These are phyloP conservation scores for Cyclostephanos tholiformis DNA, from an alignment of 108 stramenopile genomes.

Conservation along the genomic window DNA sequence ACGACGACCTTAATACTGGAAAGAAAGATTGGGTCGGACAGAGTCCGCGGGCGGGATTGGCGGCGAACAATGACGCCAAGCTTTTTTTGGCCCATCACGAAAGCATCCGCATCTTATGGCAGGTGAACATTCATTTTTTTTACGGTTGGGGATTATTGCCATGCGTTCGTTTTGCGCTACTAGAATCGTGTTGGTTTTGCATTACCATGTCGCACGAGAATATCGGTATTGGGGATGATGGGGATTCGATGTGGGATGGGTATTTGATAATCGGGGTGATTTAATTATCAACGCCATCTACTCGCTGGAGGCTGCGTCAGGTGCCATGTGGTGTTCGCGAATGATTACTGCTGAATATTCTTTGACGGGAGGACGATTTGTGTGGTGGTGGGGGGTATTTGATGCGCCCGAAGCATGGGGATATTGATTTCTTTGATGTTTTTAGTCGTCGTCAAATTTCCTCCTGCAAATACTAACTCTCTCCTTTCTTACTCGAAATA, in stretches of 20 bases:
- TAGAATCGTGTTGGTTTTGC: constrained; percentile 1
- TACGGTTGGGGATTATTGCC: neutral
- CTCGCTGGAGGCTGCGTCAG: no score
- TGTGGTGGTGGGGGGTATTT: no score
- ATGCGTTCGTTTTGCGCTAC: neutral
- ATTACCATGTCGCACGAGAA: no score
- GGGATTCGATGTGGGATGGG: no score
- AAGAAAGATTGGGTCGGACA: constrained; percentile 88
- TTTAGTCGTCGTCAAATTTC: no score
- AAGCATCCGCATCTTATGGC: constrained; percentile 79
- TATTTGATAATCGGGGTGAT: no score
- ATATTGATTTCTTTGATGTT: neutral
- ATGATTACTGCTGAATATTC: no score
- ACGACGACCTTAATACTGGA: constrained; percentile 14
- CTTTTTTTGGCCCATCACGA: constrained; percentile 79
- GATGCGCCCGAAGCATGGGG: neutral
- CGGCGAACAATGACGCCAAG: constrained; percentile 86
- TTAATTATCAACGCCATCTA: no score
- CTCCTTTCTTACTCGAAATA: neutral
- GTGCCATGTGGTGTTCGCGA: no score
- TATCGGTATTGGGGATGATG: no score
- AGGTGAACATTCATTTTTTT: constrained; percentile 63
- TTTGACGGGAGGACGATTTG: no score
- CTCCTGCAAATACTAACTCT: neutral
- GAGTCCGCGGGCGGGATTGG: constrained; percentile 76